A percentile compares a stretch with the other conserved stretches of the same genome.
Conservation (phyloP, 2,329 filamentous ascomycete species). For the Aspergillus glaucus region DNA sequence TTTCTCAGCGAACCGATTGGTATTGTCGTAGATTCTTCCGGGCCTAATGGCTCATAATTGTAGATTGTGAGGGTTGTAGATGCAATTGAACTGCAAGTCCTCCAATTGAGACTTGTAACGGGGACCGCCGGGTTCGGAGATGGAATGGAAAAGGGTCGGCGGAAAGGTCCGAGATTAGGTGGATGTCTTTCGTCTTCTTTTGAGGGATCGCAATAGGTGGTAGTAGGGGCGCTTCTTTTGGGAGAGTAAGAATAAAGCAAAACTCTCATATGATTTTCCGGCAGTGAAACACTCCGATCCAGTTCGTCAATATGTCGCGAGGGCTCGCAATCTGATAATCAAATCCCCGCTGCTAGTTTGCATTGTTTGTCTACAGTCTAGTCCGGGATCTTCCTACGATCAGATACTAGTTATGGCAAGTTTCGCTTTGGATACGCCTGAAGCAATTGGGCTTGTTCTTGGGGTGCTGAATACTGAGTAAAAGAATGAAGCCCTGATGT, state of each 20-base stretch:
- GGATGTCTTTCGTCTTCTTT: not conserved
- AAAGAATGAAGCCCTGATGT: no score
- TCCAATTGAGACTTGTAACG: slow-evolving; percentile 11
- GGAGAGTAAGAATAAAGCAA: not conserved
- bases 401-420: not conserved
- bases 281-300: not conserved
- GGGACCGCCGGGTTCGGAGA: slow-evolving; percentile 31
- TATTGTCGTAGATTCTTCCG: not conserved
- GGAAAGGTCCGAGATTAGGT: not conserved
- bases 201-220: not conserved
- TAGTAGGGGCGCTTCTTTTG: not conserved
- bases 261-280: no score
- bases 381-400: not conserved
- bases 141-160: not conserved
- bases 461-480: no score
- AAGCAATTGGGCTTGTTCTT: not conserved
- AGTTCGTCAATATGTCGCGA: not conserved
- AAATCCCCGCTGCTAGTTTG: slow-evolving; percentile 5
- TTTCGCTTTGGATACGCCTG: not conserved
- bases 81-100: slow-evolving; percentile 11
- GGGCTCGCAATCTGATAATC: not conserved
- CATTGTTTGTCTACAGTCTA: slow-evolving; percentile 3
- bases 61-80: slow-evolving; percentile 7
- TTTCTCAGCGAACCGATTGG: slow-evolving; percentile 3
- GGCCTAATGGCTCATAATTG: slow-evolving; percentile 20